Conservation (phyloP, 176 grass and related monocot species). For the Oryza australiensis region DNA sequence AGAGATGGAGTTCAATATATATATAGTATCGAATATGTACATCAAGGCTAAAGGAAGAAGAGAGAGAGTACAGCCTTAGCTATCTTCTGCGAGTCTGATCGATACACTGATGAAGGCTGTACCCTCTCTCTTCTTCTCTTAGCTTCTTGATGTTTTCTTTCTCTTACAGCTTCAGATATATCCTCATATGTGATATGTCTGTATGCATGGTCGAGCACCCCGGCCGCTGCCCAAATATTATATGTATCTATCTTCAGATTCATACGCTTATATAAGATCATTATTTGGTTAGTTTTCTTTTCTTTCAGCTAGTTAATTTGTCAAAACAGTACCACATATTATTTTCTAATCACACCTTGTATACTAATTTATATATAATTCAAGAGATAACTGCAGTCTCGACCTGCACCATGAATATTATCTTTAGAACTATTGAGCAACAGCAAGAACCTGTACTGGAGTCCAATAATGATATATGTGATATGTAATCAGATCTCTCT, state of each 20-base stretch:
- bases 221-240: too few relatives aligned
- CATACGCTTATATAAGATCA: too few relatives aligned
- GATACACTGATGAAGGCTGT: slow-evolving; percentile 28
- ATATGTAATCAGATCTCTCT: background rate
- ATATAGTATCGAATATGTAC: background rate
- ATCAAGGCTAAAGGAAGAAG: slow-evolving; percentile 50
- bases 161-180: background rate
- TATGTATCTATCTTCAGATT: too few relatives aligned
- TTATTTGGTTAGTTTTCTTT: background rate
- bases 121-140: slow-evolving; percentile 62
- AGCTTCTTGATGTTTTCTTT: slow-evolving; percentile 35
- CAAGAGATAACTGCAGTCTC: background rate
- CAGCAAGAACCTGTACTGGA: background rate
- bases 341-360: background rate
- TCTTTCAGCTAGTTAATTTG: background rate
- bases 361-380: background rate
- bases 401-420: background rate
- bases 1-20: background rate
- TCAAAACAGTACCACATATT: background rate
- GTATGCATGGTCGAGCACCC: background rate
- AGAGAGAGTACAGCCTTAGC: slow-evolving; percentile 54
- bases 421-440: background rate
- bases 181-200: background rate
- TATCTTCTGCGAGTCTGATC: background rate
- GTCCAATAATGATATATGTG: background rate